These are phyloP conservation scores for Zasmidium angulare DNA, from an alignment of 2,329 filamentous ascomycete genomes.

Conservation along the genomic window DNA sequence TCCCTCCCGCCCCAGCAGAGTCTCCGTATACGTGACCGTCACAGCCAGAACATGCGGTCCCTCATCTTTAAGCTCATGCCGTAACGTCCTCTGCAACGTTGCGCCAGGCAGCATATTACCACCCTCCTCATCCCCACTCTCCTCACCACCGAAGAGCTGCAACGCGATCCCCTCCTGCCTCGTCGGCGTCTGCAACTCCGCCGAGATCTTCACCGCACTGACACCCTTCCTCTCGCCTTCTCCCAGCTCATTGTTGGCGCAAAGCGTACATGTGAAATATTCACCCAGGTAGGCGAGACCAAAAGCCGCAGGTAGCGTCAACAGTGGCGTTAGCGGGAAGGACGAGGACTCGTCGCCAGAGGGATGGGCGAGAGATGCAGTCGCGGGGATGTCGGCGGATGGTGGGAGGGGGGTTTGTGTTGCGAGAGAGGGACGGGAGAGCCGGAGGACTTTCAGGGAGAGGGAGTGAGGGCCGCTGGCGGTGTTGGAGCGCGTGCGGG, in stretches of 20 bases:
- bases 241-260: slow-evolving; percentile 82
- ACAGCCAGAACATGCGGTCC: slow-evolving; percentile 91
- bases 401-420: slow-evolving; percentile 65
- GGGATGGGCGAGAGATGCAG: slow-evolving; percentile 75
- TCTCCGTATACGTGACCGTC: slow-evolving; percentile 92
- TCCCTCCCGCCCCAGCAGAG: slow-evolving; percentile 44
- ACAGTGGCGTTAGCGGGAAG: slow-evolving; percentile 60
- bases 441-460: slow-evolving; percentile 79
- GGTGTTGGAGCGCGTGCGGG: slow-evolving; percentile 39
- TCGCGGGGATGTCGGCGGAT: slow-evolving; percentile 50
- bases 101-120: slow-evolving; percentile 55
- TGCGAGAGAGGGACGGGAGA: slow-evolving; percentile 78
- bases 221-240: slow-evolving; percentile 53
- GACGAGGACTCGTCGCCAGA: slow-evolving; percentile 47
- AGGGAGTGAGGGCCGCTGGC: slow-evolving; percentile 66
- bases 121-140: slow-evolving; percentile 36
- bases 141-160: slow-evolving; percentile 50
- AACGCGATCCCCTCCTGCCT: slow-evolving; percentile 63
- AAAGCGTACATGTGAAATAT: slow-evolving; percentile 89
- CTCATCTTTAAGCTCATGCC: slow-evolving; percentile 88
- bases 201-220: slow-evolving; percentile 76
- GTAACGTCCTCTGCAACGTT: slow-evolving; percentile 77
- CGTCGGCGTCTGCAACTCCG: slow-evolving; percentile 92
- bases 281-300: slow-evolving; percentile 95
- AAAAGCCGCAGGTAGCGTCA: slow-evolving; percentile 87